These are phyloP conservation scores for Nowakowskiella sp. DNA, from an alignment of 192 early-diverging fungal species.

Conservation along the genomic window DNA sequence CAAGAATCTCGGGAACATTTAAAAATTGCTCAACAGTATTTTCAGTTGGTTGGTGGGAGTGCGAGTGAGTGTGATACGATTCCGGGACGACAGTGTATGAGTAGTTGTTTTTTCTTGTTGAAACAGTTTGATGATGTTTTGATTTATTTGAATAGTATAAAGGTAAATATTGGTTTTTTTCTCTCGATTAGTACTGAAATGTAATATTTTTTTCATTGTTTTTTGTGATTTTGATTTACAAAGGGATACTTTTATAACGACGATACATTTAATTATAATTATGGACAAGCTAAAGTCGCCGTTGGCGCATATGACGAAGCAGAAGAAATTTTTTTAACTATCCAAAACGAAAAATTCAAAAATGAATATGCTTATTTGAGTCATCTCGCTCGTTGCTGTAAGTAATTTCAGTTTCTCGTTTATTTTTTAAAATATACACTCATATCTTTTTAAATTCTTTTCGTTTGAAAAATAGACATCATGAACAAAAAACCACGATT, in stretches of 20 bases:
- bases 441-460: background rate
- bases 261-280: slow-evolving; percentile 60
- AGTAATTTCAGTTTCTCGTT: slow-evolving; percentile 12
- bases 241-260: slow-evolving; percentile 62
- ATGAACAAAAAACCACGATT: slow-evolving; percentile 54
- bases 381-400: slow-evolving; percentile 54
- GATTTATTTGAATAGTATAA: slow-evolving; percentile 56
- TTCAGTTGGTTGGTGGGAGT: slow-evolving; percentile 51
- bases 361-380: slow-evolving; percentile 50
- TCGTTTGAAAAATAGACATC: slow-evolving; percentile 30
- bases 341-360: slow-evolving; percentile 54
- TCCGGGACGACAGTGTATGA: slow-evolving; percentile 57
- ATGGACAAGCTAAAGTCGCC: slow-evolving; percentile 52
- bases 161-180: slow-evolving; percentile 21
- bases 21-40: slow-evolving; percentile 58
- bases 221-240: background rate
- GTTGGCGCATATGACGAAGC: slow-evolving; percentile 50
- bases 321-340: slow-evolving; percentile 46
- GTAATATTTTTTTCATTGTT: background rate
- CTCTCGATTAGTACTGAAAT: slow-evolving; percentile 2
- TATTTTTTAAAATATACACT: background rate
- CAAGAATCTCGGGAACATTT: slow-evolving; percentile 55
- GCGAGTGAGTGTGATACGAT: slow-evolving; percentile 59
- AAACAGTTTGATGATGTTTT: slow-evolving; percentile 59
- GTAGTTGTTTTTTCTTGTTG: slow-evolving; percentile 51